Evolutionary conservation across 495 filamentous ascomycete species (phyloP).

Genomic region (Emericellopsis terricola): DNA sequence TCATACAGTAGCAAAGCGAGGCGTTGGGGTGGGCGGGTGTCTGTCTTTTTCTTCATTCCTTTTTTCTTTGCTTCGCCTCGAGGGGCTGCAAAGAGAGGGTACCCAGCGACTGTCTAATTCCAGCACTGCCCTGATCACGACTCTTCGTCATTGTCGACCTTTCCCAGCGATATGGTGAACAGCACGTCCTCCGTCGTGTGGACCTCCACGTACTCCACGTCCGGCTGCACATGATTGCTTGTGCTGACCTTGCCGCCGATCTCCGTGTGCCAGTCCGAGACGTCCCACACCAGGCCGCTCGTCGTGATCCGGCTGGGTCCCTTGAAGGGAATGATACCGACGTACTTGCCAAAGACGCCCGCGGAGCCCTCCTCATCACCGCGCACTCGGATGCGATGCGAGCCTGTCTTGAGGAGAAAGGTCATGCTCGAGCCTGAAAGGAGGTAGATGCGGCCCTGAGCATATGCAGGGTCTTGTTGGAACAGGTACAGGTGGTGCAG

Average conservation of each 20-base stretch:
- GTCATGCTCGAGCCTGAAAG: constrained; percentile 64
- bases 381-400: constrained; percentile 49
- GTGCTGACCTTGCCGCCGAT: constrained; percentile 81
- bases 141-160: constrained; percentile 3
- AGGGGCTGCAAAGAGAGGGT: too few species aligned
- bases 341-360: constrained; percentile 39
- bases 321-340: constrained; percentile 72
- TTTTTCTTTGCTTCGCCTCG: too few species aligned
- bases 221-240: constrained; percentile 63
- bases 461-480: constrained; percentile 24
- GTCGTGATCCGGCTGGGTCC: constrained; percentile 58
- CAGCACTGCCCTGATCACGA: neutral
- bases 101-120: too few species aligned
- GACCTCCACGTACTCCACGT: constrained; percentile 32
- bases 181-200: constrained; percentile 51
- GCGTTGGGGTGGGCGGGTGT: too few species aligned
- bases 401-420: constrained; percentile 52
- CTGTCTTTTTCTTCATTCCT: too few species aligned
- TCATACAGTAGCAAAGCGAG: neutral
- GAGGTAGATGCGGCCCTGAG: constrained; percentile 40
- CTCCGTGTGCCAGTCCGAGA: constrained; percentile 56
- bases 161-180: constrained; percentile 64
- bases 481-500: constrained; percentile 60
- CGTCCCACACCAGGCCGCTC: constrained; percentile 76
- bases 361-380: constrained; percentile 15